Conservation (phyloP, 2,329 filamentous ascomycete genomes). For the Alternaria dauci region DNA sequence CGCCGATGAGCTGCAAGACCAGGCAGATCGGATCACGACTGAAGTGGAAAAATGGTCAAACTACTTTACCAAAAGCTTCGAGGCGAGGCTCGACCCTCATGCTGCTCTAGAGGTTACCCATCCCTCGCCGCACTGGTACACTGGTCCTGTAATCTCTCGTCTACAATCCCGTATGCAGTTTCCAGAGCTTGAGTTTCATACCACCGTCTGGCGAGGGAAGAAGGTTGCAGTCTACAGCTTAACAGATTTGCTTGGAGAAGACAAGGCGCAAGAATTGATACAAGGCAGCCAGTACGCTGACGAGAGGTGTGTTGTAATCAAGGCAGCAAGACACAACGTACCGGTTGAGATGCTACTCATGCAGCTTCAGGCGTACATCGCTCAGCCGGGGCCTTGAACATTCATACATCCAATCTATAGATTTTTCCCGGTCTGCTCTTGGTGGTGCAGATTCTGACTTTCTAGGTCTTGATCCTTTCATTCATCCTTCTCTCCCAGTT, state of each 20-base stretch:
- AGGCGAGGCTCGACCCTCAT: slow-evolving; percentile 38
- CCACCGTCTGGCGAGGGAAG: slow-evolving; percentile 38
- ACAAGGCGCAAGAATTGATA: slow-evolving; percentile 36
- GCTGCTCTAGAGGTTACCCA: slow-evolving; percentile 32
- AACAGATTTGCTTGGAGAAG: slow-evolving; percentile 44
- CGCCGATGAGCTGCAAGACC: slow-evolving; percentile 34
- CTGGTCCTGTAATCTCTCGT: slow-evolving; percentile 34
- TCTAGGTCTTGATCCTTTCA: slow-evolving; percentile 2
- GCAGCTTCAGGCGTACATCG: slow-evolving; percentile 44
- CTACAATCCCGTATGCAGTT: slow-evolving; percentile 39
- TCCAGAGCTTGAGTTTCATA: slow-evolving; percentile 43
- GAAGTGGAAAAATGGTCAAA: slow-evolving; percentile 35
- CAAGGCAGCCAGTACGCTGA: slow-evolving; percentile 30
- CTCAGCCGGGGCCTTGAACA: slow-evolving; percentile 30
- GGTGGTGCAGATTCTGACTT: neutral
- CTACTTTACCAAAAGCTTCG: slow-evolving; percentile 27
- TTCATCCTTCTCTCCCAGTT: slow-evolving; percentile 36
- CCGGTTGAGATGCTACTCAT: slow-evolving; percentile 42
- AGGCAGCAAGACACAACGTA: slow-evolving; percentile 39
- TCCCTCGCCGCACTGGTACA: slow-evolving; percentile 38
- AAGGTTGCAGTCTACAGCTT: slow-evolving; percentile 48
- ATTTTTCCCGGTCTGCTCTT: neutral
- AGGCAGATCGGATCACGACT: slow-evolving; percentile 21
- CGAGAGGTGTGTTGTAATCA: slow-evolving; percentile 40
- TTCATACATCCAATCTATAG: neutral